These are phyloP conservation scores for Solanum medicagineum DNA, from an alignment of 257 asterid species.

Conservation along the genomic window DNA sequence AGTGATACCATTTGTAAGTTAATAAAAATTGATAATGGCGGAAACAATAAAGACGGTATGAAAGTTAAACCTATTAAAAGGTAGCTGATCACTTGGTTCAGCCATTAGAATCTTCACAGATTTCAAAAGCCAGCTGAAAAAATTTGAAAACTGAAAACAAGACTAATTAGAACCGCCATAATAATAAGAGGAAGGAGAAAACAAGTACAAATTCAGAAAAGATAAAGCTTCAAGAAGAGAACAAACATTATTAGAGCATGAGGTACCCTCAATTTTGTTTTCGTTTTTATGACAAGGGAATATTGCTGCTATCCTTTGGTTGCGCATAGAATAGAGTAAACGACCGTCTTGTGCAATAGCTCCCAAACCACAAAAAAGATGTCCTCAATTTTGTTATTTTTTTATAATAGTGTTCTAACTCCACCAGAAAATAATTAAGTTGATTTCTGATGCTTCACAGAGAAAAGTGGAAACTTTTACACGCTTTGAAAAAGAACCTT, in stretches of 20 bases:
- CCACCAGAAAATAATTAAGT: not conserved
- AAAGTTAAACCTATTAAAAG: slow-evolving; percentile 76
- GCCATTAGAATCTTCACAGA: slow-evolving; percentile 86
- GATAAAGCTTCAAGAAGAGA: not conserved
- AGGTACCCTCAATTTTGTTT: too few species aligned
- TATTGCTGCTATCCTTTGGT: too few species aligned
- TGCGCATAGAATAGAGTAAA: too few species aligned
- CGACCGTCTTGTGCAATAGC: too few species aligned
- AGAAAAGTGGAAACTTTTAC: not conserved
- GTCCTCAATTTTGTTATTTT: not conserved
- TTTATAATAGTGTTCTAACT: not conserved
- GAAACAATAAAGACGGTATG: slow-evolving; percentile 5
- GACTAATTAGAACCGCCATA: slow-evolving; percentile 14
- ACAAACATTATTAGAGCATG: not conserved
- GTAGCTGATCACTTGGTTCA: slow-evolving; percentile 90
- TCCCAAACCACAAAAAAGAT: not conserved
- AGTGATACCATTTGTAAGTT: not conserved
- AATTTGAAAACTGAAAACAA: slow-evolving; percentile 75
- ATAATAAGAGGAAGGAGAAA: not conserved
- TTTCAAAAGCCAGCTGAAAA: slow-evolving; percentile 96
- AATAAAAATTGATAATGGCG: not conserved
- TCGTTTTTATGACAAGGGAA: too few species aligned
- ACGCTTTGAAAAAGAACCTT: not conserved
- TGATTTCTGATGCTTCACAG: not conserved
- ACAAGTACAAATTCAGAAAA: not conserved